Percentiles rank a stretch among this genome's conserved stretches.
These are phyloP conservation scores for Lonicera japonica DNA, from an alignment of 129 eudicot species.

Conservation along the genomic window DNA sequence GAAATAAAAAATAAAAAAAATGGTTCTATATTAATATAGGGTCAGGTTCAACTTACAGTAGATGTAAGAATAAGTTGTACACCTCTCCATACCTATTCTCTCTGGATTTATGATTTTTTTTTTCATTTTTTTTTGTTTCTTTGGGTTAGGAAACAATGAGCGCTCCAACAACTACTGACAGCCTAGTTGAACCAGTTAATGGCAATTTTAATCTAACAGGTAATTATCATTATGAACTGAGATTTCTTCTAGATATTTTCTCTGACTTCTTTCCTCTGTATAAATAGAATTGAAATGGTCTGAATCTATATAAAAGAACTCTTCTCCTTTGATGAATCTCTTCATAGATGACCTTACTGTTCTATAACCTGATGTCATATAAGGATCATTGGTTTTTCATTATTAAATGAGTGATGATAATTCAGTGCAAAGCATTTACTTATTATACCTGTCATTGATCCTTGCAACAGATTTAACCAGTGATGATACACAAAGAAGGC, in stretches of 20 bases:
- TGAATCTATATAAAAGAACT: not conserved
- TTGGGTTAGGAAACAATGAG: conserved; percentile 34
- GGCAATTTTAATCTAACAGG: conserved; percentile 29
- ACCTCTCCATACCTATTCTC: too few relatives aligned
- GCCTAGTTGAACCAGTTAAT: conserved; percentile 23
- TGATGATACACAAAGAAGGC: conserved; percentile 25
- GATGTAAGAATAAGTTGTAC: too few relatives aligned
- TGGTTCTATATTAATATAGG: too few relatives aligned
- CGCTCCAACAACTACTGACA: conserved; percentile 13
- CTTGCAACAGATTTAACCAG: conserved; percentile 32
- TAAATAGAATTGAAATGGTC: not conserved
- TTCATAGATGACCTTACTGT: not conserved
- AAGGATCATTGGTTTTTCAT: not conserved
- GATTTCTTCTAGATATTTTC: not conserved
- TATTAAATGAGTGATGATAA: not conserved
- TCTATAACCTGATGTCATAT: too few relatives aligned
- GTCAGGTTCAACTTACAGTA: too few relatives aligned
- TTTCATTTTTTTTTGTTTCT: not conserved
- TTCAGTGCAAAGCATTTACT: conserved; percentile 12
- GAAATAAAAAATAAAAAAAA: conserved; percentile 1
- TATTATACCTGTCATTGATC: not conserved
- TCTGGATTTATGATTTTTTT: too few relatives aligned
- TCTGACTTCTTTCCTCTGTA: not conserved
- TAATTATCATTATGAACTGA: conserved; percentile 24
- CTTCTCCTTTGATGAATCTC: not conserved